phyloP scores from a whole-genome alignment of 2,329 filamentous ascomycete genomes.

The Penicillium sp. region DNA sequence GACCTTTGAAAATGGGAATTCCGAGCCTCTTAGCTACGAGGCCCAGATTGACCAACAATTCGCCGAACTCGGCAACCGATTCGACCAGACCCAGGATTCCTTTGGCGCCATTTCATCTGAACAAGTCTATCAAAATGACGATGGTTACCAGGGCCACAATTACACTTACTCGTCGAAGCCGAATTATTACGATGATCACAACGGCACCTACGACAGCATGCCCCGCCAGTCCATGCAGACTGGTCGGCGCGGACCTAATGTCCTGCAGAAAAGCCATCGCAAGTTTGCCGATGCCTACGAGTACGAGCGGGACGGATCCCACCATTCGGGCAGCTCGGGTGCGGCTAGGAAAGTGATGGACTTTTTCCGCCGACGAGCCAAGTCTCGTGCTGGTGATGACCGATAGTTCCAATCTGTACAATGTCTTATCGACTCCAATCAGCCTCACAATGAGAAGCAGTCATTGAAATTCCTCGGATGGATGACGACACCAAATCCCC shows the following conservation, averaged over 20 bases:
- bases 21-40: constrained; percentile 41
- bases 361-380: constrained; percentile 88
- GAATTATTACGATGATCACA: constrained; percentile 55
- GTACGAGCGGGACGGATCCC: constrained; percentile 61
- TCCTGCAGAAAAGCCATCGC: constrained; percentile 82
- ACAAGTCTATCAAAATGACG: constrained; percentile 39
- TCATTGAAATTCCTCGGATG: constrained; percentile 21
- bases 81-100: constrained; percentile 34
- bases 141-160: constrained; percentile 36
- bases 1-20: constrained; percentile 26
- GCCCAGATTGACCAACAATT: constrained; percentile 49
- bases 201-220: constrained; percentile 44
- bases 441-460: neutral
- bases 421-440: neutral
- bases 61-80: constrained; percentile 44
- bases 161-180: constrained; percentile 41
- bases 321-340: constrained; percentile 80
- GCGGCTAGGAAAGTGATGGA: constrained; percentile 95
- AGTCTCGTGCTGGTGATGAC: constrained; percentile 63
- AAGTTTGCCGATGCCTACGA: constrained; percentile 89
- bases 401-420: constrained; percentile 30
- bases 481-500: constrained; percentile 18
- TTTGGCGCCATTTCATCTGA: constrained; percentile 37
- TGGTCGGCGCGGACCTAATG: constrained; percentile 54
- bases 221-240: constrained; percentile 49